A percentile compares a stretch with the other conserved stretches of the same genome.
These are phyloP conservation scores for Apocynum venetum DNA, from an alignment of 257 asterid species.

Conservation along the genomic window DNA sequence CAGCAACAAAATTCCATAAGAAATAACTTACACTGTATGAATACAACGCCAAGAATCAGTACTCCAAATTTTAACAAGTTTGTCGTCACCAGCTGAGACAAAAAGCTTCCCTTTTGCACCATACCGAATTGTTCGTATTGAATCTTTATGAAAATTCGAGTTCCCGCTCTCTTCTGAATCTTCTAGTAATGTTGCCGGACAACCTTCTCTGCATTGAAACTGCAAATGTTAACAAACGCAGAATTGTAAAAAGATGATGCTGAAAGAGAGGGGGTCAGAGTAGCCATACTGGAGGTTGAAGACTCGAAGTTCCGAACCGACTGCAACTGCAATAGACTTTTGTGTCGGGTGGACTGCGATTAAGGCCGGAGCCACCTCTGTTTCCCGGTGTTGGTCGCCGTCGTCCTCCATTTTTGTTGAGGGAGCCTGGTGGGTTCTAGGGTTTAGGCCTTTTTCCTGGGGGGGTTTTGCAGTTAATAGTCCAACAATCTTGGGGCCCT, in stretches of 20 bases:
- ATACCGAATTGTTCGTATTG: slow-evolving; percentile 72
- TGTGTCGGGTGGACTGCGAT: slow-evolving; percentile 72
- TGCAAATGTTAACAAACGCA: not conserved
- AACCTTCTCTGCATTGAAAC: slow-evolving; percentile 39
- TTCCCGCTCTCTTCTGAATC: slow-evolving; percentile 36
- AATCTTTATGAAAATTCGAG: slow-evolving; percentile 42
- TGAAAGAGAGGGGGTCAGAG: not conserved
- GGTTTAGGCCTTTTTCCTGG: slow-evolving; percentile 8
- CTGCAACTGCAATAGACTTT: slow-evolving; percentile 50
- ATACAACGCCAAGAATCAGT: slow-evolving; percentile 74
- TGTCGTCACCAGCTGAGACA: slow-evolving; percentile 93
- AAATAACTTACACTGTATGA: slow-evolving; percentile 55
- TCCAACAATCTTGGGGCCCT: not conserved
- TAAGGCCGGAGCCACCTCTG: slow-evolving; percentile 79
- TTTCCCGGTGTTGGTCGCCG: slow-evolving; percentile 56
- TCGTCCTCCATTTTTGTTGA: slow-evolving; percentile 60
- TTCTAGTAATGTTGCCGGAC: slow-evolving; percentile 43
- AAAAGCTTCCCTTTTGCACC: slow-evolving; percentile 66
- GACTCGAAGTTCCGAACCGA: slow-evolving; percentile 74
- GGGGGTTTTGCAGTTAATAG: slow-evolving; percentile 2
- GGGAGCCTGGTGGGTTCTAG: not conserved
- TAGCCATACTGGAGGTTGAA: slow-evolving; percentile 57
- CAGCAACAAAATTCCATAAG: not conserved
- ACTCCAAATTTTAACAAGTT: slow-evolving; percentile 79
- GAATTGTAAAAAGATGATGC: not conserved